Conservation (phyloP, 2,329 filamentous ascomycete species). For the Fusarium kyushuense region DNA sequence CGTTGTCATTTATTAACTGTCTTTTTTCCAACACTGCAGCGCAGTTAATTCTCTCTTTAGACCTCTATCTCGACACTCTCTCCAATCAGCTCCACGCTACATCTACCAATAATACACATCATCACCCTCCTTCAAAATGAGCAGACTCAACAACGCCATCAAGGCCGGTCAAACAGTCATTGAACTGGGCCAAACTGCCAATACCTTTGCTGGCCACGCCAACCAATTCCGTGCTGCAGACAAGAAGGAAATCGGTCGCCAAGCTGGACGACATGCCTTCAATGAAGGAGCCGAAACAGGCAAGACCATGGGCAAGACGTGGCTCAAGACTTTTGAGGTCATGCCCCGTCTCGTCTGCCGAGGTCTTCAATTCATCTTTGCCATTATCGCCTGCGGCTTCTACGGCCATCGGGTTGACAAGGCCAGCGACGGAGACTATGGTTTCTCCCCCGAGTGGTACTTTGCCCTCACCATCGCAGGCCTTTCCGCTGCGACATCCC, state of each 20-base stretch:
- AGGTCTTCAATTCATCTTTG: slow-evolving; percentile 76
- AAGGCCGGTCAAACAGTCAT: slow-evolving; percentile 53
- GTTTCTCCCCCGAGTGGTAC: slow-evolving; percentile 68
- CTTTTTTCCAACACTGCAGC: slow-evolving; percentile 34
- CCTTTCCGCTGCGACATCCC: slow-evolving; percentile 64
- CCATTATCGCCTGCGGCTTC: slow-evolving; percentile 74
- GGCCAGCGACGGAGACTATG: slow-evolving; percentile 53
- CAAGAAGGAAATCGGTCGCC: slow-evolving; percentile 52
- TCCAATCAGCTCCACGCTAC: background rate
- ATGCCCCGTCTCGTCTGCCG: slow-evolving; percentile 67
- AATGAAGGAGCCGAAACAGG: slow-evolving; percentile 53
- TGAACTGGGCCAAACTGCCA: slow-evolving; percentile 49
- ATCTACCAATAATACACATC: background rate
- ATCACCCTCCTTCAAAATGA: slow-evolving; percentile 43
- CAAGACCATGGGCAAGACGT: slow-evolving; percentile 59
- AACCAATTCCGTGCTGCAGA: slow-evolving; percentile 50
- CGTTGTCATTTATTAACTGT: background rate
- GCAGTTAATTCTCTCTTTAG: slow-evolving; percentile 28
- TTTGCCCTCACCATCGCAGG: slow-evolving; percentile 72
- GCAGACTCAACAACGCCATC: slow-evolving; percentile 48
- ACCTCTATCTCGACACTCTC: background rate
- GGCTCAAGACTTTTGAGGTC: slow-evolving; percentile 60
- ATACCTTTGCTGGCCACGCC: slow-evolving; percentile 46
- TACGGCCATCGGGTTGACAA: slow-evolving; percentile 70
- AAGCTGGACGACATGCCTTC: slow-evolving; percentile 51